Evolutionary conservation across 1,284 basidiomycete species (phyloP), one percentile per base, ranked within the genome.

Genomic region (Apiotrichum brassicae): DNA sequence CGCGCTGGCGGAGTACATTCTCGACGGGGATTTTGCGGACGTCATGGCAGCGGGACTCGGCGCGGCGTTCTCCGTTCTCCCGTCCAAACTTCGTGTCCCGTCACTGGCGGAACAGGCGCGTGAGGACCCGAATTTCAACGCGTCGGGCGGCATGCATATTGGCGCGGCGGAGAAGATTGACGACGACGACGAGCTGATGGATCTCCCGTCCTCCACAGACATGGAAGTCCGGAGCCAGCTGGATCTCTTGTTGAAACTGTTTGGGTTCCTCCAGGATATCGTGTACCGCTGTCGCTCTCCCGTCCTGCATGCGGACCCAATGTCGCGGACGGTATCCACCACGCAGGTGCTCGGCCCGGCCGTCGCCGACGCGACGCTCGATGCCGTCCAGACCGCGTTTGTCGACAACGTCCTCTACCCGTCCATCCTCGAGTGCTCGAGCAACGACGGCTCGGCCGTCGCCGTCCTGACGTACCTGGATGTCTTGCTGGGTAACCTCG

Each of bases 381-480:
- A 87, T 53, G 83, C 88, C 6, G 82, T 94, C 12, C 82, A 85
- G 43, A 79, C 82, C n/a, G 86, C 87, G 35, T 95, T 95, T 71
- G 75, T 97, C 24, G 87, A 93, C 72, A 94, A 93, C 62, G 86
- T 97, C 23, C 75, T 97, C 26, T 95, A 95, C 66, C 91, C 93
- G 0, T 89, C 90, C 6, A 82, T 98, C 43, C 78, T 97, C 43
- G 93, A 97, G 66, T 95, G 91, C 71, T 93, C 91, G 1, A 87
- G 90, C 55, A 69, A 77, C 6, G 93, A 98, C 70, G 93, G 93
- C 22, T 95, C 91, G 57, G 87, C 92, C 0, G 86, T 95, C 1
- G 94, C 94, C 2, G 91, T 97, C 45, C 85, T 97, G 80, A 90
- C 86, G n/a, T 97, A 98, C 64, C 84, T 97, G 54, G 89, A 97